phyloP scores from a whole-genome alignment of 1,284 basidiomycete genomes.

The Cystobasidium sp. region DNA sequence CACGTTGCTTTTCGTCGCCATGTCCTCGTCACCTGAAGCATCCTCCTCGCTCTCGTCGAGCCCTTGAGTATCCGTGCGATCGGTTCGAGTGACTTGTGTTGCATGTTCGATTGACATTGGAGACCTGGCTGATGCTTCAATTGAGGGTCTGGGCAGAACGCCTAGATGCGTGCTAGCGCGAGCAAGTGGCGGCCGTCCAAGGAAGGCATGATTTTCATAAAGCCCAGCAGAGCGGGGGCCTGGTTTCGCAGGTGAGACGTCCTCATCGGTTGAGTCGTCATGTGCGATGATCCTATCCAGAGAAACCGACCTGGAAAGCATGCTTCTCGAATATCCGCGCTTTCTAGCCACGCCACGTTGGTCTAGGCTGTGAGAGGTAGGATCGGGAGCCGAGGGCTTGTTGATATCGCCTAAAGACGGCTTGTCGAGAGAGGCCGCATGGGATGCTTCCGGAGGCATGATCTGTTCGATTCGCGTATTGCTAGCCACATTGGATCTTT shows the following conservation, averaged over 20 bases:
- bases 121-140: background rate
- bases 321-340: conserved; percentile 11
- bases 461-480: too few relatives aligned
- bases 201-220: background rate
- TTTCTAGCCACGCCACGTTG: conserved; percentile 3
- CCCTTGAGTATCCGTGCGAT: background rate
- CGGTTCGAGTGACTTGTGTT: background rate
- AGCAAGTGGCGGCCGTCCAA: conserved; percentile 6
- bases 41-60: background rate
- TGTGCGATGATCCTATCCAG: conserved; percentile 8
- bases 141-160: background rate
- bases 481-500: too few relatives aligned
- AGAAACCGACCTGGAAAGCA: conserved; percentile 7
- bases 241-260: conserved; percentile 2
- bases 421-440: too few relatives aligned
- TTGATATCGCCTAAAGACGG: too few relatives aligned
- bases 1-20: background rate
- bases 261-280: conserved; percentile 18
- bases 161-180: conserved; percentile 18
- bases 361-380: background rate
- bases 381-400: too few relatives aligned
- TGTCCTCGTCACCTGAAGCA: background rate
- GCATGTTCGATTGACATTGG: background rate
- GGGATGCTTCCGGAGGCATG: too few relatives aligned
- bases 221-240: background rate